Percentiles rank a stretch among this genome's conserved stretches.
Evolutionary conservation across 1,139 yeast genomes (phyloP).

Genomic region (Pichia sp.): DNA sequence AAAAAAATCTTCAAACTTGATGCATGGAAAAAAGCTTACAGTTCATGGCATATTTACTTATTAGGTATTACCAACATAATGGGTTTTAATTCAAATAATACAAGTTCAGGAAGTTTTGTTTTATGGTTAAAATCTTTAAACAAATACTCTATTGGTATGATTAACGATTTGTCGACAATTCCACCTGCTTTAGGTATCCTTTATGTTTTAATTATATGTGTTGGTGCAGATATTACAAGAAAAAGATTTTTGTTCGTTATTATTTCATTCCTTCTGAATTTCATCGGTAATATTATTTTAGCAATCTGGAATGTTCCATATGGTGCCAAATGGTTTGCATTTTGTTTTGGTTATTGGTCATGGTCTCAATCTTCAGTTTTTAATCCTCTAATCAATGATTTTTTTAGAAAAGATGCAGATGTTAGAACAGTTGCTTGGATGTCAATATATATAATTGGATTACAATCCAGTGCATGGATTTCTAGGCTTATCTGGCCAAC

Average conservation of each 20-base stretch:
- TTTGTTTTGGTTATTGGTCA: conserved; percentile 40
- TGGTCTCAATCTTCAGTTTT: conserved; percentile 41
- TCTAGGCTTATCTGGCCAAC: conserved; percentile 47
- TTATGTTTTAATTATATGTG: conserved; percentile 40
- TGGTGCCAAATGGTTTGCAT: conserved; percentile 45
- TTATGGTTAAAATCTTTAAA: conserved; percentile 46
- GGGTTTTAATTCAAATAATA: conserved; percentile 39
- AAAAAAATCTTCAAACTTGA: conserved; percentile 21
- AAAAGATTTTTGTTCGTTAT: conserved; percentile 41
- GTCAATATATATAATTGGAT: conserved; percentile 40
- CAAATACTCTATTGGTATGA: conserved; percentile 34
- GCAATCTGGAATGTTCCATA: conserved; percentile 45
- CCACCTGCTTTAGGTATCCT: conserved; percentile 49
- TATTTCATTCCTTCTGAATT: conserved; percentile 36
- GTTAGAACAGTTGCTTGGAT: conserved; percentile 41
- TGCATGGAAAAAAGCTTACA: conserved; percentile 42
- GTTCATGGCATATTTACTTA: conserved; percentile 50
- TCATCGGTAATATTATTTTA: conserved; percentile 34
- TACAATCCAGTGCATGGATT: conserved; percentile 37
- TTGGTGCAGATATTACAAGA: conserved; percentile 43
- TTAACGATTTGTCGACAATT: conserved; percentile 38
- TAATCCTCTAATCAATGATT: conserved; percentile 42
- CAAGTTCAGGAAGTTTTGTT: conserved; percentile 46
- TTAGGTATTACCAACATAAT: conserved; percentile 37
- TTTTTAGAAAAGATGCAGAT: conserved; percentile 40